These are phyloP conservation scores for Talaromyces stipitatus DNA, from an alignment of 495 filamentous ascomycete genomes.

Conservation along the genomic window DNA sequence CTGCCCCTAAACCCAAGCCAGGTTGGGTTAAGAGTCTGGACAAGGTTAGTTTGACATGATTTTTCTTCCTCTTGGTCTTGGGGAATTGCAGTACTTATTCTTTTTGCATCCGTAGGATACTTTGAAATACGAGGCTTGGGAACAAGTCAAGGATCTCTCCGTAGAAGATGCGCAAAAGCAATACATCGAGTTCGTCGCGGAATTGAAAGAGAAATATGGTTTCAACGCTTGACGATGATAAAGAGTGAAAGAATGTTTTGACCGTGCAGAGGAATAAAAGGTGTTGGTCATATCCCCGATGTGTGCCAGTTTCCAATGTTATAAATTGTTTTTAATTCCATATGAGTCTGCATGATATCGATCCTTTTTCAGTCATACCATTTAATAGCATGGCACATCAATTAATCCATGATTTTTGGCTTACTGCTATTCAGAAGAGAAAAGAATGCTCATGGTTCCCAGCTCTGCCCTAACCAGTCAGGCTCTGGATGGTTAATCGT, in stretches of 20 bases:
- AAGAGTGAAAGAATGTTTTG: too few species aligned
- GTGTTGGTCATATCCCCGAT: background rate
- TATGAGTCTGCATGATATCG: too few species aligned
- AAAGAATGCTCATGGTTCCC: too few species aligned
- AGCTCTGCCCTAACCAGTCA: slow-evolving; percentile 63
- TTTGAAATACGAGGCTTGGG: slow-evolving; percentile 71
- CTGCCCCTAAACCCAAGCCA: too few species aligned
- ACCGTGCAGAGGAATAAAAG: background rate
- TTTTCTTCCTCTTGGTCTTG: background rate
- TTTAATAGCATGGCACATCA: too few species aligned
- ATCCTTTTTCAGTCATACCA: too few species aligned
- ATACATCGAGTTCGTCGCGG: slow-evolving; percentile 66
- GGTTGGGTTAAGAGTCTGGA: slow-evolving; percentile 24
- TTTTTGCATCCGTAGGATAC: slow-evolving; percentile 48
- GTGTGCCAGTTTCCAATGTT: too few species aligned
- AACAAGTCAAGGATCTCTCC: slow-evolving; percentile 50
- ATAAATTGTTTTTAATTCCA: too few species aligned
- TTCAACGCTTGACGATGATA: slow-evolving; percentile 15
- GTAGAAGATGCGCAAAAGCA: slow-evolving; percentile 59
- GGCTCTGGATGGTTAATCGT: slow-evolving; percentile 50
- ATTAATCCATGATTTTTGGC: too few species aligned
- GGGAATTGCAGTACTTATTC: background rate
- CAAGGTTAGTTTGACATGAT: slow-evolving; percentile 46
- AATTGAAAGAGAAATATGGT: slow-evolving; percentile 60
- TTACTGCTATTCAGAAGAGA: too few species aligned